phyloP scores from a whole-genome alignment of 805 yeast genomes.

The Metschnikowia noctiluminum region DNA sequence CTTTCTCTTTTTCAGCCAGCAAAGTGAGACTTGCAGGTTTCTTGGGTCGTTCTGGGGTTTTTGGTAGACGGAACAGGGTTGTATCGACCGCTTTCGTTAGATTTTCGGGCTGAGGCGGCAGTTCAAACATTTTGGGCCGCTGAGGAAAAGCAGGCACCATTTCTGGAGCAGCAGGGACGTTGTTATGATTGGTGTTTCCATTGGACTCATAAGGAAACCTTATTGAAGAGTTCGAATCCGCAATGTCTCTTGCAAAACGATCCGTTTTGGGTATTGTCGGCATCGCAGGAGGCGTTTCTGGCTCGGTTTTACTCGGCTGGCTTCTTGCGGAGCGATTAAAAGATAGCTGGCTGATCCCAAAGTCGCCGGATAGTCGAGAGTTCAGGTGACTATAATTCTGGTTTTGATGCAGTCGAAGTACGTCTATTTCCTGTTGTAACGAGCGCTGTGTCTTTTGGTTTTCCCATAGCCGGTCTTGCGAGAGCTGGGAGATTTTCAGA shows the following conservation, averaged over 20 bases:
- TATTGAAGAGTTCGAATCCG: no score
- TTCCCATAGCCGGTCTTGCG: constrained; percentile 33
- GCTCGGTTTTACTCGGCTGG: constrained; percentile 7
- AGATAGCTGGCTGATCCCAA: constrained; percentile 13
- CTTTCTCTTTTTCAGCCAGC: background rate
- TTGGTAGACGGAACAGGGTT: background rate
- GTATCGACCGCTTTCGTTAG: background rate
- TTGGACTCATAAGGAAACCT: no score
- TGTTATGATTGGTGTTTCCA: no score
- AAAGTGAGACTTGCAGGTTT: background rate
- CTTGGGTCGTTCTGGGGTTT: background rate
- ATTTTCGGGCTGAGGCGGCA: background rate
- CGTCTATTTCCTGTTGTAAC: constrained; percentile 20
- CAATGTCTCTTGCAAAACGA: background rate
- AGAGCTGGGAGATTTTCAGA: constrained; percentile 31
- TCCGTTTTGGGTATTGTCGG: constrained; percentile 8
- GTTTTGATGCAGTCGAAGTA: constrained; percentile 18
- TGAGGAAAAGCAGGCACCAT: background rate
- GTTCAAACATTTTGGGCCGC: background rate
- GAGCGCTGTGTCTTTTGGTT: constrained; percentile 35
- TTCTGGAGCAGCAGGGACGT: background rate
- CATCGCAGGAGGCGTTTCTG: constrained; percentile 16
- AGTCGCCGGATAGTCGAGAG: background rate
- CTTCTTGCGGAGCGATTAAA: constrained; percentile 17
- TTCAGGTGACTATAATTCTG: background rate